phyloP scores from a whole-genome alignment of 108 stramenopile genomes.

The Seminavis robusta region DNA sequence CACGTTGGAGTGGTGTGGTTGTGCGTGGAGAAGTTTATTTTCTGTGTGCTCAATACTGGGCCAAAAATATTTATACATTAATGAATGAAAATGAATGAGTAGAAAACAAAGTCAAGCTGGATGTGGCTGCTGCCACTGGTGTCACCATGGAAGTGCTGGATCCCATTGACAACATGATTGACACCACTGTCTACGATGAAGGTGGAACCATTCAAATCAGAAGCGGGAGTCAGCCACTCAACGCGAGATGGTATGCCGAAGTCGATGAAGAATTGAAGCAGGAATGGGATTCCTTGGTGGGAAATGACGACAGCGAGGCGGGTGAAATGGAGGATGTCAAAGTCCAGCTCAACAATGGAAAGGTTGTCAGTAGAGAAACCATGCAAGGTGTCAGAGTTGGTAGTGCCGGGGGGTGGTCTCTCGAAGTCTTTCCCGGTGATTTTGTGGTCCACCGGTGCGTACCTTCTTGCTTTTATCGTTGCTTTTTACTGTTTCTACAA shows the following conservation, averaged over 20 bases:
- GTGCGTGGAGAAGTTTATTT: neutral
- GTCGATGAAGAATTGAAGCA: slow-evolving; percentile 59
- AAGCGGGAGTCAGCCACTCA: slow-evolving; percentile 16
- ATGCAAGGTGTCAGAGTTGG: slow-evolving; percentile 73
- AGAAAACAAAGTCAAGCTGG: slow-evolving; percentile 52
- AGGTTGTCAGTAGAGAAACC: slow-evolving; percentile 43
- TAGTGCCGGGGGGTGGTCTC: slow-evolving; percentile 71
- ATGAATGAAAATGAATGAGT: too few relatives aligned
- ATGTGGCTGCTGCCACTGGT: slow-evolving; percentile 46
- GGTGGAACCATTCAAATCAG: slow-evolving; percentile 28
- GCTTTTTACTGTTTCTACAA: too few relatives aligned
- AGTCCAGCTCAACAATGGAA: slow-evolving; percentile 38
- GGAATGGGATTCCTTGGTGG: slow-evolving; percentile 39
- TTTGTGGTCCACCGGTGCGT: slow-evolving; percentile 85
- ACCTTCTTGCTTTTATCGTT: too few relatives aligned
- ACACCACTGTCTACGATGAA: slow-evolving; percentile 22
- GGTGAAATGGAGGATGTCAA: slow-evolving; percentile 5
- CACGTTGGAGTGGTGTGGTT: slow-evolving; percentile 14
- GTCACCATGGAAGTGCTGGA: slow-evolving; percentile 57
- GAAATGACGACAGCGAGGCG: slow-evolving; percentile 9
- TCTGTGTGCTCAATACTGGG: neutral
- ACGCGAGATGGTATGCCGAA: slow-evolving; percentile 54
- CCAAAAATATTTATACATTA: neutral
- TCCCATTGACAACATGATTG: slow-evolving; percentile 18
- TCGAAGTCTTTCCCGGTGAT: slow-evolving; percentile 84